phyloP scores from a whole-genome alignment of 208 protist species.

The Trypanosoma boissoni region DNA sequence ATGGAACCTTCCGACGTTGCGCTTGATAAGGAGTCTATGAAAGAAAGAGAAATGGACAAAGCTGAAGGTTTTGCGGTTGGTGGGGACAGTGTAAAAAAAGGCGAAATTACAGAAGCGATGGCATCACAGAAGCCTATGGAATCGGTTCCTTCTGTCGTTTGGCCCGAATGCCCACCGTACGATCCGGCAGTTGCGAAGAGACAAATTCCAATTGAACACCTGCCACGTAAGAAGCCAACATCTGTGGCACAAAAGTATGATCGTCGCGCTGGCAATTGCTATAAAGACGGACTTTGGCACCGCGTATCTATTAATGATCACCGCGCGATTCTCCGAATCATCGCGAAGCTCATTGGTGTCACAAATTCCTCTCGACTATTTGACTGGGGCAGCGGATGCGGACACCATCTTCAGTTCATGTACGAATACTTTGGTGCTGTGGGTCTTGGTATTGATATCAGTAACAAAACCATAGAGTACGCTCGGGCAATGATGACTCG shows the following conservation, averaged over 20 bases:
- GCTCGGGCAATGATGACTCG: conserved; percentile 12
- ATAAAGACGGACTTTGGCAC: conserved; percentile 27
- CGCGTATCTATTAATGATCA: conserved; percentile 24
- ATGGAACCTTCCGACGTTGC: too few species aligned
- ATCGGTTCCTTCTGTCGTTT: too few species aligned
- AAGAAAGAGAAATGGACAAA: background rate
- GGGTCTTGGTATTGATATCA: conserved; percentile 28
- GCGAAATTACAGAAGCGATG: background rate
- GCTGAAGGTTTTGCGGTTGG: background rate
- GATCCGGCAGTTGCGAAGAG: conserved; percentile 20
- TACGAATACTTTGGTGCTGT: conserved; percentile 5
- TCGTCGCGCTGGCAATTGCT: conserved; percentile 26
- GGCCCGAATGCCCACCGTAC: conserved; percentile 24
- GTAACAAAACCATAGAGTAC: conserved; percentile 28
- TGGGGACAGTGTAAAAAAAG: background rate
- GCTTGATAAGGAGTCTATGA: background rate
- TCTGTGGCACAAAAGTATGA: conserved; percentile 34
- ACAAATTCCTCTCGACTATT: conserved; percentile 16
- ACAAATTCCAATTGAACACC: conserved; percentile 31
- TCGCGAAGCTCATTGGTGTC: conserved; percentile 14
- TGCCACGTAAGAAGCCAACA: conserved; percentile 28
- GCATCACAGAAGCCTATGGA: background rate
- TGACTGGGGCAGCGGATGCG: conserved; percentile 35
- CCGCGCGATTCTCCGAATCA: conserved; percentile 17
- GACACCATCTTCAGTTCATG: conserved; percentile 27